Conservation (phyloP, 2,329 filamentous ascomycete genomes). For the Bipolaris sorokiniana region DNA sequence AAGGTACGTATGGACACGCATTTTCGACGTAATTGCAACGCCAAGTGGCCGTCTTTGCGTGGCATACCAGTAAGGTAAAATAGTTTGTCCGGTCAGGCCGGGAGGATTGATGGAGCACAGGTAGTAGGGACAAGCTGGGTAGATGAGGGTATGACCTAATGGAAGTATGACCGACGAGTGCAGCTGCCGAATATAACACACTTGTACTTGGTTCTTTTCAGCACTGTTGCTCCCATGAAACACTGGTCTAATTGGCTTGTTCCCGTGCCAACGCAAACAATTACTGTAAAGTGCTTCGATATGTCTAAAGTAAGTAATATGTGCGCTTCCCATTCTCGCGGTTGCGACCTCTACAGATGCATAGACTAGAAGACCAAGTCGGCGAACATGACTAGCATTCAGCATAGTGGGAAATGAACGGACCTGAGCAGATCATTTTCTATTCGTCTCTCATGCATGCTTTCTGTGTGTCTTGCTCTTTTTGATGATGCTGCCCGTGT, state of each 20-base stretch:
- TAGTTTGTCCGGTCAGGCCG: not conserved
- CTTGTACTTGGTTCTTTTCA: not conserved
- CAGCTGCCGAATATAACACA: not conserved
- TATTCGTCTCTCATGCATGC: too few species aligned
- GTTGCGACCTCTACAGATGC: not conserved
- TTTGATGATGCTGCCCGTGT: not conserved
- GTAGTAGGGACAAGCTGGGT: not conserved
- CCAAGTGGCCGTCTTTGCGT: not conserved
- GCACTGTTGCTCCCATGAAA: not conserved
- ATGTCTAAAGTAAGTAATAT: not conserved
- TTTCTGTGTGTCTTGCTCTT: not conserved
- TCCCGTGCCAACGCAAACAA: too few species aligned
- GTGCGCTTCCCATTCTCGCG: not conserved
- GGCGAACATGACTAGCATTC: not conserved
- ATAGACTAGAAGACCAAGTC: not conserved
- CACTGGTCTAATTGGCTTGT: too few species aligned
- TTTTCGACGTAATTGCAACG: not conserved
- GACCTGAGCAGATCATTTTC: not conserved
- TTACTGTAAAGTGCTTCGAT: not conserved
- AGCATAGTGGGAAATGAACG: not conserved
- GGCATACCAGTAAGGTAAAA: not conserved
- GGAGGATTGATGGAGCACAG: not conserved
- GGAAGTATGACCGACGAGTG: not conserved
- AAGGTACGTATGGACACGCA: not conserved
- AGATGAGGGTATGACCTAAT: not conserved